Conservation (phyloP, 192 early-diverging fungal species). For the Backusella circina region DNA sequence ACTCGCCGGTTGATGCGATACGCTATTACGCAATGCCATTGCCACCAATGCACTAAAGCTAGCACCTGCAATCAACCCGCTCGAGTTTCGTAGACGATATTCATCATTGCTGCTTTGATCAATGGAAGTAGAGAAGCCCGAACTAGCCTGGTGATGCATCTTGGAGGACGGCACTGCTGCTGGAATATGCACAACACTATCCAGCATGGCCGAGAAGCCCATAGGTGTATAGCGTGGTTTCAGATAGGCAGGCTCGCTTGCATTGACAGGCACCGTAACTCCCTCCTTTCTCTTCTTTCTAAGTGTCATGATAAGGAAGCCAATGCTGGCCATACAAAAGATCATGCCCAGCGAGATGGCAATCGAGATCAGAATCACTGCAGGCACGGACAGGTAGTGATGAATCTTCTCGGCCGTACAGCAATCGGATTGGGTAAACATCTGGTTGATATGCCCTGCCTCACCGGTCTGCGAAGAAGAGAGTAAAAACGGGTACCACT, state of each 20-base stretch:
- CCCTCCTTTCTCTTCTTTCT: not conserved
- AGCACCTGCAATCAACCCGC: not conserved
- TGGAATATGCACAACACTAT: conserved; percentile 9
- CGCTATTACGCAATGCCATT: not conserved
- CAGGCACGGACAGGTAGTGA: conserved; percentile 42
- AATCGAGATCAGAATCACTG: conserved; percentile 67
- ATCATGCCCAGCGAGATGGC: conserved; percentile 65
- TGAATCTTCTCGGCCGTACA: conserved; percentile 2
- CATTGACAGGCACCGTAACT: not conserved
- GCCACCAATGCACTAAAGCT: conserved; percentile 8
- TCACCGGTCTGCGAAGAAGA: conserved; percentile 22
- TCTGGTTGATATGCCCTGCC: conserved; percentile 11
- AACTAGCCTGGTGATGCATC: not conserved
- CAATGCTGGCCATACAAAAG: conserved; percentile 56
- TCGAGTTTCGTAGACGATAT: not conserved
- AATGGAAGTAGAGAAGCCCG: not conserved
- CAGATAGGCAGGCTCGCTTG: conserved; percentile 13
- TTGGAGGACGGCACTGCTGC: not conserved
- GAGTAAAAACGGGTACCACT: conserved; percentile 42
- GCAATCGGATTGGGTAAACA: conserved; percentile 14
- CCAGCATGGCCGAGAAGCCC: conserved; percentile 10
- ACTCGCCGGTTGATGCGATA: conserved; percentile 4
- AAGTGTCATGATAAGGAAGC: conserved; percentile 46
- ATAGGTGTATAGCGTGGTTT: not conserved
- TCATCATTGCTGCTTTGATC: not conserved